Percentiles rank a stretch among this genome's conserved stretches.
These are phyloP conservation scores for Alternaria brassicae DNA, from an alignment of 2,329 filamentous ascomycete species.

Conservation along the genomic window DNA sequence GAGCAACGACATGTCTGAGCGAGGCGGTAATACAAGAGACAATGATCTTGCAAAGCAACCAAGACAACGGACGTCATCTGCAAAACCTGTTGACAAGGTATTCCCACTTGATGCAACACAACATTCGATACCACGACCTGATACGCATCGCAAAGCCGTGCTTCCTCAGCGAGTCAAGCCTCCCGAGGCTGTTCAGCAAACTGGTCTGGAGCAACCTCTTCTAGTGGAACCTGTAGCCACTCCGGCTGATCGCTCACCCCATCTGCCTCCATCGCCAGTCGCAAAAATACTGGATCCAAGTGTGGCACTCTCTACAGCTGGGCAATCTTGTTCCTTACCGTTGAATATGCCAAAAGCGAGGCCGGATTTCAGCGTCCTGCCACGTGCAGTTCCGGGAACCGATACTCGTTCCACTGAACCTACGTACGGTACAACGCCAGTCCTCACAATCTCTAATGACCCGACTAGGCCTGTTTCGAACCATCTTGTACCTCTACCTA, in stretches of 20 bases:
- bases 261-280: background rate
- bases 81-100: background rate
- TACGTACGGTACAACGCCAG: background rate
- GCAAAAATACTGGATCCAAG: background rate
- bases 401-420: background rate
- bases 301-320: background rate
- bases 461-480: background rate
- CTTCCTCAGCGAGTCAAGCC: background rate
- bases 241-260: background rate
- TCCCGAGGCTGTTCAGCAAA: background rate
- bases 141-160: background rate
- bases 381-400: background rate
- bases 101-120: background rate
- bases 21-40: background rate
- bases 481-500: background rate
- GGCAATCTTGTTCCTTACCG: background rate
- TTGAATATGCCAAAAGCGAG: background rate
- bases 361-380: background rate
- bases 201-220: background rate
- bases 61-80: background rate
- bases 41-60: background rate
- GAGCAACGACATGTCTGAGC: background rate
- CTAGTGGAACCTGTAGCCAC: background rate
- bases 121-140: background rate
- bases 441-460: background rate